Percentiles rank a stretch among this genome's conserved stretches.
Conservation (phyloP, 1,284 basidiomycete species). For the Ganoderma lingzhi region DNA sequence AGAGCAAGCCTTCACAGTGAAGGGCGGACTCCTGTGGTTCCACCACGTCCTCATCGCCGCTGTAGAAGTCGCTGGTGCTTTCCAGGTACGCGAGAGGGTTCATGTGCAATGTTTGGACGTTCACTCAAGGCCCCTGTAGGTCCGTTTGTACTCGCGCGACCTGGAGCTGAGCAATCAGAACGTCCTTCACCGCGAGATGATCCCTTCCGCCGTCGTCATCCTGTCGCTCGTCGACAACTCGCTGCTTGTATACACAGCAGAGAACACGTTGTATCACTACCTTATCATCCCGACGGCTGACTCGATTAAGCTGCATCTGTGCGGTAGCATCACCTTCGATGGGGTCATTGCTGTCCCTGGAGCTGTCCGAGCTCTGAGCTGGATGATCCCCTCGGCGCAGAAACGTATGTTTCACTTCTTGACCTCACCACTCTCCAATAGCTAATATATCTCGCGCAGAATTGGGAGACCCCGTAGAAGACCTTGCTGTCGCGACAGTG, state of each 20-base stretch:
- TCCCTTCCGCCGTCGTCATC: constrained; percentile 83
- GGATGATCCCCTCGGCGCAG: constrained; percentile 95
- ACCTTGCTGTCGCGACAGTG: constrained; percentile 93
- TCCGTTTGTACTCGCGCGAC: constrained; percentile 96
- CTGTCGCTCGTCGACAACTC: constrained; percentile 96
- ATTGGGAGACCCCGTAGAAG: constrained; percentile 93
- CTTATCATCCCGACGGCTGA: constrained; percentile 88
- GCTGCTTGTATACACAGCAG: constrained; percentile 95
- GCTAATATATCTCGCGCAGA: constrained; percentile 53
- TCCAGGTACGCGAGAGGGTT: constrained; percentile 63
- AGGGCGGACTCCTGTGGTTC: constrained; percentile 96
- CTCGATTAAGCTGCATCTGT: constrained; percentile 86
- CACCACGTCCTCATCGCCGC: constrained; percentile 95
- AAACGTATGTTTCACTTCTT: constrained; percentile 71
- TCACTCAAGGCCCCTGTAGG: constrained; percentile 51
- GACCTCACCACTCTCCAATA: neutral
- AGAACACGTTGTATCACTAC: constrained; percentile 95
- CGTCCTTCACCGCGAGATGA: constrained; percentile 84
- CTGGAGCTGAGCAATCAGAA: constrained; percentile 89
- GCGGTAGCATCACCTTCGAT: constrained; percentile 94
- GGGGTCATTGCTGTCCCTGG: constrained; percentile 90
- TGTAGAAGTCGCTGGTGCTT: constrained; percentile 82
- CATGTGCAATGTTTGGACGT: neutral
- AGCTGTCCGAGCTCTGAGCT: constrained; percentile 91
- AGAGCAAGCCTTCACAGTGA: constrained; percentile 89